A percentile compares a stretch with the other conserved stretches of the same genome.
These are phyloP conservation scores for Citrus trifoliata DNA, from an alignment of 345 rosid species.

Conservation along the genomic window DNA sequence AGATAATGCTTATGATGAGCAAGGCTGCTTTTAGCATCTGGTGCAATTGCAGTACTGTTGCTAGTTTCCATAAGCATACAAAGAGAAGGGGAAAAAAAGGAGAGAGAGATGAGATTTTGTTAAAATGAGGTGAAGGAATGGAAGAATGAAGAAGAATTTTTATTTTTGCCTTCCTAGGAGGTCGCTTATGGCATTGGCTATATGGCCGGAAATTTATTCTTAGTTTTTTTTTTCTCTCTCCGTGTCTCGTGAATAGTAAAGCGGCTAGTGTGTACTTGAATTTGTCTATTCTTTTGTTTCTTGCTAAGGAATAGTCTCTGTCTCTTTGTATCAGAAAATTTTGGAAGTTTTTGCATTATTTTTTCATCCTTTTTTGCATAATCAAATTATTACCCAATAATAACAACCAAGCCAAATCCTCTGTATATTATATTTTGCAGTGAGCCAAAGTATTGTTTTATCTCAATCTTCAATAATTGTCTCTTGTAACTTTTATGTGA, in stretches of 20 bases:
- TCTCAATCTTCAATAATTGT: conserved; percentile 5
- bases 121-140: background rate
- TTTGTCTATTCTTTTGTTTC: conserved; percentile 46
- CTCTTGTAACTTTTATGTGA: background rate
- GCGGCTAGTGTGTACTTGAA: conserved; percentile 19
- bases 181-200: conserved; percentile 18
- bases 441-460: background rate
- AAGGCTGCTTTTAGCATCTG: conserved; percentile 22
- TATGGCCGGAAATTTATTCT: conserved; percentile 9
- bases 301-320: conserved; percentile 38
- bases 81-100: background rate
- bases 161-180: conserved; percentile 20
- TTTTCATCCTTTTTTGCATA: conserved; percentile 7
- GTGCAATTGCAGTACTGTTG: conserved; percentile 8
- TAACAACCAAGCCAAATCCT: background rate
- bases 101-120: conserved; percentile 2
- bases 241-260: conserved; percentile 20
- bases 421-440: background rate
- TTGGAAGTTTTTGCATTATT: conserved; percentile 28
- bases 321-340: conserved; percentile 38
- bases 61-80: conserved; percentile 37
- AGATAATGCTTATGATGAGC: conserved; percentile 20
- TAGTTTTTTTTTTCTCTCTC: conserved; percentile 4
- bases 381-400: conserved; percentile 18
- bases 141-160: background rate